Percentiles rank a stretch among this genome's conserved stretches.
phyloP scores from a whole-genome alignment of 768 basidiomycete genomes.

The Cystofilobasidium bisporidii region DNA sequence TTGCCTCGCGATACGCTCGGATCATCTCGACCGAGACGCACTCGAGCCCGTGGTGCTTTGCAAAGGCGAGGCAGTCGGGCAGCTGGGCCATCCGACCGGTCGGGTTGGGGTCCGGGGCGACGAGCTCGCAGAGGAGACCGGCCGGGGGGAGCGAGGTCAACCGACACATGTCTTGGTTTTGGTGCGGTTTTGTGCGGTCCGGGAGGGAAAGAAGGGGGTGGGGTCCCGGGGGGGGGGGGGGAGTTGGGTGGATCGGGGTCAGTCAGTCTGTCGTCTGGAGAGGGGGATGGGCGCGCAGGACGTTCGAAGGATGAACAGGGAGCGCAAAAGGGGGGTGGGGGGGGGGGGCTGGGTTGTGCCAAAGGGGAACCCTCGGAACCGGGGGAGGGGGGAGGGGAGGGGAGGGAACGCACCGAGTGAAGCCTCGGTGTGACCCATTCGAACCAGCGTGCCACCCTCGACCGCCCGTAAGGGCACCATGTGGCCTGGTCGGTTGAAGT shows the following conservation, averaged over 20 bases:
- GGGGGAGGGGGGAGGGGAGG: background rate
- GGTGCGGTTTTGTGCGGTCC: too few species aligned
- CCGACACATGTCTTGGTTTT: constrained; percentile 58
- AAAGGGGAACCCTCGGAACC: too few species aligned
- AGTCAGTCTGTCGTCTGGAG: too few species aligned
- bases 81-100: constrained; percentile 86
- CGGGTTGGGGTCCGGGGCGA: constrained; percentile 67
- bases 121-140: constrained; percentile 86
- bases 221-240: background rate
- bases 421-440: constrained; percentile 89
- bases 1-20: constrained; percentile 37
- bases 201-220: background rate
- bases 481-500: constrained; percentile 89
- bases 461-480: constrained; percentile 85
- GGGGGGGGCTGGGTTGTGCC: too few species aligned
- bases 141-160: constrained; percentile 60
- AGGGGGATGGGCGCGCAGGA: background rate
- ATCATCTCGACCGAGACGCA: constrained; percentile 81
- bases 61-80: constrained; percentile 86
- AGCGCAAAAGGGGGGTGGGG: background rate
- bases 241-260: too few species aligned
- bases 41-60: constrained; percentile 76
- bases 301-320: too few species aligned
- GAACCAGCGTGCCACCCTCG: constrained; percentile 70
- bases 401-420: constrained; percentile 48